Conservation (phyloP, 306 rosid genomes). For the Begonia fuchsioides region DNA sequence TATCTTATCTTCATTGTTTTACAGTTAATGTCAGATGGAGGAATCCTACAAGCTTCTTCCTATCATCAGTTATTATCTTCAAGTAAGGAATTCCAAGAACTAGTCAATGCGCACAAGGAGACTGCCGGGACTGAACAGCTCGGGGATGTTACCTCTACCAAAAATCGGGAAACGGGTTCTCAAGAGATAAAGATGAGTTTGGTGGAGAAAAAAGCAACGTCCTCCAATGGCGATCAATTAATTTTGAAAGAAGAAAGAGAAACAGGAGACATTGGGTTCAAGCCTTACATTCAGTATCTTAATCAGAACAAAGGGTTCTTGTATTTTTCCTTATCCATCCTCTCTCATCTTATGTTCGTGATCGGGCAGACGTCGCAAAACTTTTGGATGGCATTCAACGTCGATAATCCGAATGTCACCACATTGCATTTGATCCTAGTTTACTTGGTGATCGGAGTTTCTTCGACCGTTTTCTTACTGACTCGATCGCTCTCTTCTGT, state of each 20-base stretch:
- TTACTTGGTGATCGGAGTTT: conserved; percentile 59
- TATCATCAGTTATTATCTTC: conserved; percentile 41
- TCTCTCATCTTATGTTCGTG: conserved; percentile 41
- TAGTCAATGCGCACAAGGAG: conserved; percentile 91
- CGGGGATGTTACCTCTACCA: conserved; percentile 22
- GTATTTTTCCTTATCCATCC: conserved; percentile 26
- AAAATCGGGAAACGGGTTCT: conserved; percentile 10
- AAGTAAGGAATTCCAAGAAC: conserved; percentile 64
- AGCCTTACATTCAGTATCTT: conserved; percentile 60
- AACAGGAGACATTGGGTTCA: conserved; percentile 55
- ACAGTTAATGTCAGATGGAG: conserved; percentile 81
- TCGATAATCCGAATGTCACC: conserved; percentile 60
- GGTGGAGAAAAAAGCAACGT: conserved; percentile 20
- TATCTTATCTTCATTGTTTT: conserved; percentile 1
- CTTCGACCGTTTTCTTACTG: conserved; percentile 33
- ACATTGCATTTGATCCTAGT: conserved; percentile 41
- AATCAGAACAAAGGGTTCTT: conserved; percentile 66
- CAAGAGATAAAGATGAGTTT: conserved; percentile 38
- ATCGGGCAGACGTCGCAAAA: conserved; percentile 46
- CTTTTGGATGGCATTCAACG: conserved; percentile 80
- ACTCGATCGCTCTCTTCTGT: conserved; percentile 33
- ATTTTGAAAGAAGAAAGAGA: conserved; percentile 84
- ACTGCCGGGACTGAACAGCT: conserved; percentile 70
- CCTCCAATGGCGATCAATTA: conserved; percentile 46
- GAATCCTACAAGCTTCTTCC: conserved; percentile 50